Conservation (phyloP, 306 rosid genomes). For the Trifolium dubium region DNA sequence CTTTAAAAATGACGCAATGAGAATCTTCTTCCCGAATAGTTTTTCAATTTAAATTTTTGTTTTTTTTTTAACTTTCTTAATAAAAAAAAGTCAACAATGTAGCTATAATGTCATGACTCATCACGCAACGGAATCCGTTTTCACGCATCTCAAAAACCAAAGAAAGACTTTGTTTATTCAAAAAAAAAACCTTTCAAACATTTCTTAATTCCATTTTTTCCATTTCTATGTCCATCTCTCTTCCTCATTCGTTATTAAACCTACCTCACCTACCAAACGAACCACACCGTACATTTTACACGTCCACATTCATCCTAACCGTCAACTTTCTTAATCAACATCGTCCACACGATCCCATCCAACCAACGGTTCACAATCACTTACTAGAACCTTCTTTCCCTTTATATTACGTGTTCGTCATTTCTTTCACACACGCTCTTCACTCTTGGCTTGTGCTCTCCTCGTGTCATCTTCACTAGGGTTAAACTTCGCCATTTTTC, state of each 20-base stretch:
- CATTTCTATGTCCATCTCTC: neutral
- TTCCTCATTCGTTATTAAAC: neutral
- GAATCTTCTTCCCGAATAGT: too few relatives aligned
- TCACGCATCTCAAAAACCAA: slow-evolving; percentile 6
- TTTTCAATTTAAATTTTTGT: too few relatives aligned
- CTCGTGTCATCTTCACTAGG: slow-evolving; percentile 46
- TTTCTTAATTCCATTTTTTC: neutral
- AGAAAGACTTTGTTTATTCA: neutral
- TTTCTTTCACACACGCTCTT: neutral
- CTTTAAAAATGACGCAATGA: too few relatives aligned
- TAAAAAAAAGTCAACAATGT: too few relatives aligned
- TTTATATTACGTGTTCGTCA: slow-evolving; percentile 41
- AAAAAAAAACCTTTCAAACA: neutral
- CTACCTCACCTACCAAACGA: neutral
- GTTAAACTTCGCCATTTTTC: neutral
- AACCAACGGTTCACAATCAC: slow-evolving; percentile 36
- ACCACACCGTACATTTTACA: slow-evolving; percentile 14
- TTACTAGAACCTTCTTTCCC: slow-evolving; percentile 54
- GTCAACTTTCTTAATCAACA: neutral
- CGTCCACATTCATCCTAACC: slow-evolving; percentile 35
- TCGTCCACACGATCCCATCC: neutral
- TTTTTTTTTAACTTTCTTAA: too few relatives aligned
- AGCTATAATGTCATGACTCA: neutral
- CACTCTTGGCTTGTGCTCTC: slow-evolving; percentile 46
- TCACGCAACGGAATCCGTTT: neutral